Evolutionary conservation across 352 stramenopile species (phyloP), one percentile per base, ranked within the genome.

Genomic region (Aphanomyces astaci): DNA sequence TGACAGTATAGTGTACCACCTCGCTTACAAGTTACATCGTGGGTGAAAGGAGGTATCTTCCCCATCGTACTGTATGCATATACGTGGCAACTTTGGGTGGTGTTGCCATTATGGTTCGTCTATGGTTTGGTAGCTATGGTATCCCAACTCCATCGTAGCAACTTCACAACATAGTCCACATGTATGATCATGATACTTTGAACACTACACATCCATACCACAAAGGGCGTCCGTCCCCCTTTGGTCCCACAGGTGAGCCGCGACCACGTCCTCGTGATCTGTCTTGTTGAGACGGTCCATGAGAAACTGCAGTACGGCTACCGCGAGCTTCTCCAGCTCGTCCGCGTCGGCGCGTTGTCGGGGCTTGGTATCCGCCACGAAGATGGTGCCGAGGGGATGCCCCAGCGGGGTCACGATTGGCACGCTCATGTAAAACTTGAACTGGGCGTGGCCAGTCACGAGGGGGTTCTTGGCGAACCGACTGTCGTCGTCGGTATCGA

Each of bases 401-500:
- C 62, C 62, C 1, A 52, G 25, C 3, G 62, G 1, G n/a, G 62
- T 62, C 13, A 13, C 5, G 19, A 68, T 25, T 30, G 62, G 62
- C 2, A 46, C 62, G 39, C 32, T 60, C n/a, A 52, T 52, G 32
- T 68, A 68, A 36, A 68, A 68, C 22, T 59, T 51, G 43, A 68
- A 30, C 28, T 59, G 43, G 19, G 51, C 51, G 15, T 59, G 62
- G 30, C 62, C 62, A 7, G 62, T 59, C 46, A 68, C 62, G 39
- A 68, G 62, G 11, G 62, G 62, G 51, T 68, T 68, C 51, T 68
- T 51, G 32, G 24, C 25, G 33, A 68, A 68, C 1, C 62, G 62
- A 3, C 43, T 13, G 74, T 94, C 86, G n/a, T 77, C 76, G 15
- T 79, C 76, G 19, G 76, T 78, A 68, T 92, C 82, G 17, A 92